Evolutionary conservation across 208 protist species (phyloP).

Genomic region (Histomonas meleagridis): DNA sequence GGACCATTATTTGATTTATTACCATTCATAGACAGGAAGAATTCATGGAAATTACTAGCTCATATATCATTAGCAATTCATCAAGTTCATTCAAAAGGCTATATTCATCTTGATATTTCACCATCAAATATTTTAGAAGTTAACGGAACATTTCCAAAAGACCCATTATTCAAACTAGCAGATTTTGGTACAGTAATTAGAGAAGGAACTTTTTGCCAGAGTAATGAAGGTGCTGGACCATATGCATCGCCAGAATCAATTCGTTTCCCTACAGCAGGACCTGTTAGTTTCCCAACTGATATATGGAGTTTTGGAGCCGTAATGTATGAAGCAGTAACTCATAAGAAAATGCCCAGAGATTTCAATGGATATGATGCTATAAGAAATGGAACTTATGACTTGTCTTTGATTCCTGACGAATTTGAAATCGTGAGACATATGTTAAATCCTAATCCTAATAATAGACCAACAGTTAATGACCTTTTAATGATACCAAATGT

Average conservation of each 20-base stretch:
- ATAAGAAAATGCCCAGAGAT: neutral
- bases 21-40: neutral
- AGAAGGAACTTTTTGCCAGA: neutral
- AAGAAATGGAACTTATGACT: neutral
- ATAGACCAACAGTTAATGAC: neutral
- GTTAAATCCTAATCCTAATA: neutral
- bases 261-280: neutral
- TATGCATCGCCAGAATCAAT: neutral
- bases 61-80: neutral
- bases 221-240: constrained; percentile 11
- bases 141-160: neutral
- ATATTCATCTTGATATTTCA: neutral
- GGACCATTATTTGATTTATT: neutral
- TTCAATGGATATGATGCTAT: neutral
- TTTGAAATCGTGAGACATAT: neutral
- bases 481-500: neutral
- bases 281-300: neutral
- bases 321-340: neutral
- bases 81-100: neutral
- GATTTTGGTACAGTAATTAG: neutral
- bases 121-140: neutral
- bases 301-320: neutral
- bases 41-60: neutral
- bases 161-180: neutral
- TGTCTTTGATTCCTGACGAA: neutral